A percentile compares a stretch with the other conserved stretches of the same genome.
These are phyloP conservation scores for Chloromonas sp. DNA, from an alignment of 163 green algal species.

Conservation along the genomic window DNA sequence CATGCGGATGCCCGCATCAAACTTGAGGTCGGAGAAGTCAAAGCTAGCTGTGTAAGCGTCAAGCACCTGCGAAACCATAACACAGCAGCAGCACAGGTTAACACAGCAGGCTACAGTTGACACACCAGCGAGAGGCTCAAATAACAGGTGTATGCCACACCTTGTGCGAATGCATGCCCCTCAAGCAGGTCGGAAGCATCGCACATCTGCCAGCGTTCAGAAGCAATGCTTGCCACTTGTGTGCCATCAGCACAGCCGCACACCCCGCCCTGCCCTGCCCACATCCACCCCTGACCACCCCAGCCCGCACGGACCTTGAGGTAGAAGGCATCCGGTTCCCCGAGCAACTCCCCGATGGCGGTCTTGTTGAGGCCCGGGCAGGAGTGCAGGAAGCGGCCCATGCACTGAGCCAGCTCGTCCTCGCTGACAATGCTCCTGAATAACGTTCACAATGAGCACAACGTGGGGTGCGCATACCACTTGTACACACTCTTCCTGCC, in stretches of 20 bases:
- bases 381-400: constrained; percentile 67
- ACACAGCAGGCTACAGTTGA: too few relatives aligned
- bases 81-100: not conserved
- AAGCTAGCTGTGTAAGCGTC: constrained; percentile 57
- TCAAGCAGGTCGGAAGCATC: too few relatives aligned
- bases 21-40: constrained; percentile 51
- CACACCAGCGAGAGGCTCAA: too few relatives aligned
- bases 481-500: too few relatives aligned
- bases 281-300: too few relatives aligned
- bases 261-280: too few relatives aligned
- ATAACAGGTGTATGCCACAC: too few relatives aligned
- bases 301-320: constrained; percentile 25
- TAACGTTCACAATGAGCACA: not conserved
- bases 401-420: constrained; percentile 27
- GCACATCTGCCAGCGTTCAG: too few relatives aligned
- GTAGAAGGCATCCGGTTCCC: constrained; percentile 70
- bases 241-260: too few relatives aligned
- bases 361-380: constrained; percentile 79
- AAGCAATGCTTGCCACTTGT: too few relatives aligned
- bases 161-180: too few relatives aligned
- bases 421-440: constrained; percentile 7
- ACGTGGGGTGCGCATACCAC: not conserved
- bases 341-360: constrained; percentile 74
- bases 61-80: constrained; percentile 30
- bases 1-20: constrained; percentile 84